Conservation (phyloP, 1,139 yeast genomes). For the Barnettozyma hawaiiensis region DNA sequence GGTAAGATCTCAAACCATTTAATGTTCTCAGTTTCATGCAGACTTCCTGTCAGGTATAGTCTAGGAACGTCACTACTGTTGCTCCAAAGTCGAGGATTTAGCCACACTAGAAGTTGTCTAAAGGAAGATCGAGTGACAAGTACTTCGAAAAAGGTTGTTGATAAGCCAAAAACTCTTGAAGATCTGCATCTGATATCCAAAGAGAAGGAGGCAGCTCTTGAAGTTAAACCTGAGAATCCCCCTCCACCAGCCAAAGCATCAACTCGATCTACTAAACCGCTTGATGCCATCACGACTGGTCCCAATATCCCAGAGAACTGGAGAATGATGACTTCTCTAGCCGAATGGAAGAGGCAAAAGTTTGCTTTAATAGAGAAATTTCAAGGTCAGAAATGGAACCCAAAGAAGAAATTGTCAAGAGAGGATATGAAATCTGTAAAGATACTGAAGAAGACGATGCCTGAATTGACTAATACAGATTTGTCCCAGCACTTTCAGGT, state of each 20-base stretch:
- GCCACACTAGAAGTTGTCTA: not conserved
- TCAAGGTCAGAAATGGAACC: slow-evolving; percentile 54
- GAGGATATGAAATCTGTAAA: slow-evolving; percentile 66
- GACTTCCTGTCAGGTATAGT: not conserved
- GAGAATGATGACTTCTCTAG: slow-evolving; percentile 29
- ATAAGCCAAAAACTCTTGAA: slow-evolving; percentile 15
- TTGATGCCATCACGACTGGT: slow-evolving; percentile 22
- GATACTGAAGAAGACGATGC: slow-evolving; percentile 48
- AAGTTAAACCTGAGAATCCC: not conserved
- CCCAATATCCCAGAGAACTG: slow-evolving; percentile 19
- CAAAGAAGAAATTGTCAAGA: slow-evolving; percentile 61
- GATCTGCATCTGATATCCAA: slow-evolving; percentile 4
- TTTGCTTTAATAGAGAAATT: slow-evolving; percentile 56
- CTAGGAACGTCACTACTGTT: not conserved
- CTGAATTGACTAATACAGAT: slow-evolving; percentile 54
- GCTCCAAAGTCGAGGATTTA: not conserved
- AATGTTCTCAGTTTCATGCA: not conserved
- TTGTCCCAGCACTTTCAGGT: slow-evolving; percentile 61
- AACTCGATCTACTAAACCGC: slow-evolving; percentile 7
- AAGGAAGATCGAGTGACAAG: not conserved
- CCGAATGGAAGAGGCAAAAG: slow-evolving; percentile 67
- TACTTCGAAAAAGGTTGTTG: not conserved
- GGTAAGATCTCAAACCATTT: not conserved
- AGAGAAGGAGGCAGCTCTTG: not conserved
- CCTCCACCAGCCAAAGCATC: not conserved